Conservation (phyloP, 2,329 filamentous ascomycete genomes). For the Onygenales sp. region DNA sequence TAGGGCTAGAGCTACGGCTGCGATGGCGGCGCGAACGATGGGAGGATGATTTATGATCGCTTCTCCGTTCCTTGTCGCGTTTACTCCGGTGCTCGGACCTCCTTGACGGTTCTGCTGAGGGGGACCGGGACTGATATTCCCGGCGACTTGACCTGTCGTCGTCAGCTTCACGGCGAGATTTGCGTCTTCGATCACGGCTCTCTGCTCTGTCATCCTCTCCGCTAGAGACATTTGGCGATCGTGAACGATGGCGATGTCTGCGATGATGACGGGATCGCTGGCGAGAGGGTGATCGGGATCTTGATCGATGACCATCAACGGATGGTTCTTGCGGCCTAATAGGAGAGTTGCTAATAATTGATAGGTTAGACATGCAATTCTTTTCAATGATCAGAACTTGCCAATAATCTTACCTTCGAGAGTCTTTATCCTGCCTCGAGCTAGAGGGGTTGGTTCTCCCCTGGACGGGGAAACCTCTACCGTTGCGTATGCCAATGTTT, state of each 20-base stretch:
- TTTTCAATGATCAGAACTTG: background rate
- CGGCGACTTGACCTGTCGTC: conserved; percentile 27
- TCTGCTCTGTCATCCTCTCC: conserved; percentile 27
- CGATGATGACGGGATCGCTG: conserved; percentile 40
- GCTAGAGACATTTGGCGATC: conserved; percentile 23
- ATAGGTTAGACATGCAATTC: conserved; percentile 8
- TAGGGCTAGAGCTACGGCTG: conserved; percentile 27
- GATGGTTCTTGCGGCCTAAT: conserved; percentile 29
- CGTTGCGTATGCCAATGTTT: conserved; percentile 65
- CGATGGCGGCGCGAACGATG: conserved; percentile 44
- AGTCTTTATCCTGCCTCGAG: conserved; percentile 9
- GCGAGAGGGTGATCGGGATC: conserved; percentile 20
- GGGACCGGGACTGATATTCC: conserved; percentile 51
- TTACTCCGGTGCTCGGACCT: conserved; percentile 54
- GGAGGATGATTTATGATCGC: conserved; percentile 31
- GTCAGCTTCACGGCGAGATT: conserved; percentile 30
- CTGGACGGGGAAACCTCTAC: conserved; percentile 40
- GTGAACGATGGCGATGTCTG: conserved; percentile 45
- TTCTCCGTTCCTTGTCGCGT: conserved; percentile 45
- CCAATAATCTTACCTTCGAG: conserved; percentile 21
- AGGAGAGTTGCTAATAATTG: conserved; percentile 12
- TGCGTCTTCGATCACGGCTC: conserved; percentile 21
- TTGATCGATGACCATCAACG: conserved; percentile 16
- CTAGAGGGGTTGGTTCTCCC: conserved; percentile 15
- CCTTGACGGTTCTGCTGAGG: conserved; percentile 51